Conservation (phyloP, 2,329 filamentous ascomycete genomes). For the Talaromyces sp. region DNA sequence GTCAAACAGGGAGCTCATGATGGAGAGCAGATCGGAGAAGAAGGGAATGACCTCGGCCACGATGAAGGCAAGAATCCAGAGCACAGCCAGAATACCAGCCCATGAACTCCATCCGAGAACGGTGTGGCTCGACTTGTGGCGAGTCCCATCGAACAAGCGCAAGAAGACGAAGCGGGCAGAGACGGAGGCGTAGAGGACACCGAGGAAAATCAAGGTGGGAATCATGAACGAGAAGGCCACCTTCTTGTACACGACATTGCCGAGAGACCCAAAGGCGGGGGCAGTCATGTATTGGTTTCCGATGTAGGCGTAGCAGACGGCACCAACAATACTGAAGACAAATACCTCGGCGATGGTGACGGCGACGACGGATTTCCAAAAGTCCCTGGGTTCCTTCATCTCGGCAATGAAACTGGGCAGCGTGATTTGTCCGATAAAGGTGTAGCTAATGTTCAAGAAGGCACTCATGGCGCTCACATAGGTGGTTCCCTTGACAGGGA, state of each 20-base stretch:
- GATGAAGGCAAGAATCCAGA: slow-evolving; percentile 83
- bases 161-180: slow-evolving; percentile 90
- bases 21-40: slow-evolving; percentile 64
- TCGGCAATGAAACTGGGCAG: slow-evolving; percentile 92
- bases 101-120: slow-evolving; percentile 74
- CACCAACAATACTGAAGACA: slow-evolving; percentile 76
- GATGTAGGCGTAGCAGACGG: slow-evolving; percentile 78
- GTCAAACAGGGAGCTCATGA: slow-evolving; percentile 71
- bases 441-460: slow-evolving; percentile 93
- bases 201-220: slow-evolving; percentile 86
- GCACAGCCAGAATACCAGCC: slow-evolving; percentile 60
- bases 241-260: slow-evolving; percentile 73
- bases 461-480: slow-evolving; percentile 81
- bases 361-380: slow-evolving; percentile 86
- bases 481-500: slow-evolving; percentile 65
- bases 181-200: slow-evolving; percentile 84
- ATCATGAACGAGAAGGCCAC: slow-evolving; percentile 93
- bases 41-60: slow-evolving; percentile 92
- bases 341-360: slow-evolving; percentile 85
- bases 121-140: slow-evolving; percentile 76
- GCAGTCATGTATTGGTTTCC: slow-evolving; percentile 84
- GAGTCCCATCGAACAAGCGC: slow-evolving; percentile 72
- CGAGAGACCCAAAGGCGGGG: slow-evolving; percentile 80
- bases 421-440: slow-evolving; percentile 93
- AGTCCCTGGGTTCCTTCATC: slow-evolving; percentile 76